phyloP scores from a whole-genome alignment of 2,329 filamentous ascomycete species.

The Mollisia scopiformis region DNA sequence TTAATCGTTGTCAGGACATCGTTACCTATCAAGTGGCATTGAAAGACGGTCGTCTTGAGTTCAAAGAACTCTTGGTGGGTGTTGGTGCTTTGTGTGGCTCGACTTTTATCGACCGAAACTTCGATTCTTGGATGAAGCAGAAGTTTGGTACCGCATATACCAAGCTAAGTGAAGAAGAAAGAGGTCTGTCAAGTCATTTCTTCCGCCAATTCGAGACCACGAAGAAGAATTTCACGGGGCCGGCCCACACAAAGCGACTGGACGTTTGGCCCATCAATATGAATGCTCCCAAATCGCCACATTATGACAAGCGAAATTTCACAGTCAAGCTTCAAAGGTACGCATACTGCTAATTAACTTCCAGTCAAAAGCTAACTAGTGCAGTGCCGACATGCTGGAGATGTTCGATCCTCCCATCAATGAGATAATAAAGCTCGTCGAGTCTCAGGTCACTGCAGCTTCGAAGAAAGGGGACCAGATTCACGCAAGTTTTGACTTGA shows the following conservation, averaged over 20 bases:
- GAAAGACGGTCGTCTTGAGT: background rate
- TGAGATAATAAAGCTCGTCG: slow-evolving; percentile 18
- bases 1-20: too few species aligned
- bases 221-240: slow-evolving; percentile 6
- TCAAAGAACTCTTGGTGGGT: background rate
- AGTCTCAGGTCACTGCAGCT: slow-evolving; percentile 10
- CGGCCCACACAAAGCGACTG: slow-evolving; percentile 4
- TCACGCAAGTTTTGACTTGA: background rate
- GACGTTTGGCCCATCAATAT: slow-evolving; percentile 10
- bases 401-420: slow-evolving; percentile 23
- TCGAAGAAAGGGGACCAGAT: slow-evolving; percentile 1
- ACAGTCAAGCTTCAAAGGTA: slow-evolving; percentile 16
- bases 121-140: slow-evolving; percentile 6
- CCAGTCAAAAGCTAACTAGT: background rate
- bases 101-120: slow-evolving; percentile 26
- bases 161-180: slow-evolving; percentile 15
- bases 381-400: slow-evolving; percentile 16
- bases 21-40: background rate
- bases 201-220: slow-evolving; percentile 9
- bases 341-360: background rate
- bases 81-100: slow-evolving; percentile 22
- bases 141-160: background rate
- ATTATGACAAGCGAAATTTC: slow-evolving; percentile 3
- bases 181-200: slow-evolving; percentile 15
- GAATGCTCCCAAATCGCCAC: background rate